These are phyloP conservation scores for Arachnomyces sp. DNA, from an alignment of 2,329 filamentous ascomycete genomes.

Conservation along the genomic window DNA sequence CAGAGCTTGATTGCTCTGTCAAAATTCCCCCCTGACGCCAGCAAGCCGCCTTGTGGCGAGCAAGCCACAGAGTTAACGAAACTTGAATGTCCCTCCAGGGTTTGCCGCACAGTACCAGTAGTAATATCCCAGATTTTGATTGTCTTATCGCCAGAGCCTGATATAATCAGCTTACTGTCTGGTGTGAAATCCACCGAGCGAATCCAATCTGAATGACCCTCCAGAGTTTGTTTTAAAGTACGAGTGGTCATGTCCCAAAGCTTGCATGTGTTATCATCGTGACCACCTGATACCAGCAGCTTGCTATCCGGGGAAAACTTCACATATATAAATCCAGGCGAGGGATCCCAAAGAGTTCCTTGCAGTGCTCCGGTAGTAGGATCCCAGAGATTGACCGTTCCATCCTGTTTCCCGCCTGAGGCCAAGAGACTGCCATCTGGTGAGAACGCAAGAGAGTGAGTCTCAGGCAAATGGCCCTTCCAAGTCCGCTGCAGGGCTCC, in stretches of 20 bases:
- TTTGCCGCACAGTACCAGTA: conserved; percentile 3
- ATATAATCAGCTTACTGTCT: conserved; percentile 16
- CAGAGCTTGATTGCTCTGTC: conserved; percentile 4
- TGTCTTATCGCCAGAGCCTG: conserved; percentile 15
- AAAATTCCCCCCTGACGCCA: background rate
- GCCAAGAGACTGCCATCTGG: conserved; percentile 5
- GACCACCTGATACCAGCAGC: conserved; percentile 13
- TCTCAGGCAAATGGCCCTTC: conserved; percentile 4
- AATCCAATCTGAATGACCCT: conserved; percentile 13
- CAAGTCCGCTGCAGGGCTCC: conserved; percentile 2
- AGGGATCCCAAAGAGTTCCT: conserved; percentile 11
- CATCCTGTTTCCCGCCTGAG: no score
- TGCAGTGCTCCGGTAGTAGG: conserved; percentile 1
- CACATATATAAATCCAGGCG: conserved; percentile 5
- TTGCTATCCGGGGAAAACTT: conserved; percentile 14
- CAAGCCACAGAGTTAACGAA: background rate
- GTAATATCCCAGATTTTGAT: conserved; percentile 17
- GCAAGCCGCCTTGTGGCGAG: background rate
- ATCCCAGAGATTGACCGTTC: conserved; percentile 3
- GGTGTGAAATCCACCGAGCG: conserved; percentile 18
- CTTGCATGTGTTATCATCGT: conserved; percentile 12
- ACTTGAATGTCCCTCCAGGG: background rate
- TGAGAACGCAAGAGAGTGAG: conserved; percentile 8
- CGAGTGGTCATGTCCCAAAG: conserved; percentile 13
- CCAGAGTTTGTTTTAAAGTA: conserved; percentile 8